Evolutionary conservation across 257 asterid species (phyloP).

Genomic region (Solanum dulcamara): DNA sequence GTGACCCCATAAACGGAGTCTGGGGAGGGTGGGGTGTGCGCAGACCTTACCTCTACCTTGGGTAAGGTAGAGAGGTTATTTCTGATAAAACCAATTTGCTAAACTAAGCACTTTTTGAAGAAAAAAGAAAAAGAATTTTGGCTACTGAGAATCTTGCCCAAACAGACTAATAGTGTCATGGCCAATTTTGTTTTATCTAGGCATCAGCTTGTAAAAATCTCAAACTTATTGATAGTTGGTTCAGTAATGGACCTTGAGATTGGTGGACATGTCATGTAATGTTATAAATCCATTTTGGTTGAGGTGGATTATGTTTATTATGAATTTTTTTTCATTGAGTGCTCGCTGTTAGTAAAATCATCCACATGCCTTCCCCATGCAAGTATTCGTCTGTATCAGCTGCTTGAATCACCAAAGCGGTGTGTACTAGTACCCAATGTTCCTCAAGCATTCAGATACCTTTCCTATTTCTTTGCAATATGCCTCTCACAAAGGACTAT

Average conservation of each 20-base stretch:
- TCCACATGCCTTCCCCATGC: neutral
- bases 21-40: neutral
- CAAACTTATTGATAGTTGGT: neutral
- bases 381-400: neutral
- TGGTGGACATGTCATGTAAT: neutral
- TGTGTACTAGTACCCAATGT: neutral
- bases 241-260: neutral
- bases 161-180: neutral
- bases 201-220: neutral
- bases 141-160: neutral
- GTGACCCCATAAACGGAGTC: neutral
- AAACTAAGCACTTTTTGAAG: neutral
- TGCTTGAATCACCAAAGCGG: neutral
- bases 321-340: neutral
- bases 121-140: neutral
- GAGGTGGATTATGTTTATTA: neutral
- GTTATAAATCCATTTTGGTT: neutral
- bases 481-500: neutral
- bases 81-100: neutral
- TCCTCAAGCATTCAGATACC: neutral
- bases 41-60: neutral
- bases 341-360: neutral
- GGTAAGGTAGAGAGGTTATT: neutral
- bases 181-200: neutral
- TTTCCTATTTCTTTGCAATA: neutral